Conservation (phyloP, 2,329 filamentous ascomycete species). For the Cladosporium phlei region DNA sequence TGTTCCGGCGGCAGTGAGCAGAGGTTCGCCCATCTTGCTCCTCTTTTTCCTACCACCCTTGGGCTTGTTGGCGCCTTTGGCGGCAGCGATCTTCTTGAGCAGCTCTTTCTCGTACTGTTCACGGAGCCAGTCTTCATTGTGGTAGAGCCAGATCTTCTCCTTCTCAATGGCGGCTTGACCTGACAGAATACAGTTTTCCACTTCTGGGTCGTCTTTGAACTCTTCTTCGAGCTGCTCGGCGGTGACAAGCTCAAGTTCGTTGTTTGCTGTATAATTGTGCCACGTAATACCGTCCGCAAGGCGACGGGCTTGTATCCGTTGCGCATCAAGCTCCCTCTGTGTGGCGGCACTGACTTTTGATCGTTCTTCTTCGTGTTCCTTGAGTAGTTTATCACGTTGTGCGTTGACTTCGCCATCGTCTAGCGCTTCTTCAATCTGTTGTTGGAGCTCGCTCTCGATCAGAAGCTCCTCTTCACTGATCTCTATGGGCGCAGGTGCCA, state of each 20-base stretch:
- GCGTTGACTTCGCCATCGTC: slow-evolving; percentile 28
- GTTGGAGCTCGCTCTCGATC: slow-evolving; percentile 44
- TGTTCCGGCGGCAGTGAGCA: slow-evolving; percentile 39
- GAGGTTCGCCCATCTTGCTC: slow-evolving; percentile 38
- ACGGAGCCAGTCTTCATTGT: slow-evolving; percentile 90
- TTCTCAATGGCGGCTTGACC: slow-evolving; percentile 74
- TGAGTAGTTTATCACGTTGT: slow-evolving; percentile 27
- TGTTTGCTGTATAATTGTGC: slow-evolving; percentile 30
- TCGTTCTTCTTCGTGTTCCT: slow-evolving; percentile 26
- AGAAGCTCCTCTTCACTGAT: slow-evolving; percentile 44
- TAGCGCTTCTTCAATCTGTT: slow-evolving; percentile 38
- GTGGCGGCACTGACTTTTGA: slow-evolving; percentile 27
- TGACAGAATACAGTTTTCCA: slow-evolving; percentile 70
- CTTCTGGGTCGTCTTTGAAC: slow-evolving; percentile 85
- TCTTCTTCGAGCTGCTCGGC: slow-evolving; percentile 51
- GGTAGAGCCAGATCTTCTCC: slow-evolving; percentile 88
- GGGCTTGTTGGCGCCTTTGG: slow-evolving; percentile 40
- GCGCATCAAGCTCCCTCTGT: slow-evolving; percentile 30
- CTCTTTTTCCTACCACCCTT: slow-evolving; percentile 39
- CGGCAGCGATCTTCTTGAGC: slow-evolving; percentile 60
- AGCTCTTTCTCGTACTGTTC: slow-evolving; percentile 80
- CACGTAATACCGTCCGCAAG: slow-evolving; percentile 43
- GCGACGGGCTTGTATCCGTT: slow-evolving; percentile 48
- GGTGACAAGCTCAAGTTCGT: slow-evolving; percentile 21
- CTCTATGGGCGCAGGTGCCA: slow-evolving; percentile 28